These are phyloP conservation scores for Daldinia loculata DNA, from an alignment of 495 filamentous ascomycete species.

Conservation along the genomic window DNA sequence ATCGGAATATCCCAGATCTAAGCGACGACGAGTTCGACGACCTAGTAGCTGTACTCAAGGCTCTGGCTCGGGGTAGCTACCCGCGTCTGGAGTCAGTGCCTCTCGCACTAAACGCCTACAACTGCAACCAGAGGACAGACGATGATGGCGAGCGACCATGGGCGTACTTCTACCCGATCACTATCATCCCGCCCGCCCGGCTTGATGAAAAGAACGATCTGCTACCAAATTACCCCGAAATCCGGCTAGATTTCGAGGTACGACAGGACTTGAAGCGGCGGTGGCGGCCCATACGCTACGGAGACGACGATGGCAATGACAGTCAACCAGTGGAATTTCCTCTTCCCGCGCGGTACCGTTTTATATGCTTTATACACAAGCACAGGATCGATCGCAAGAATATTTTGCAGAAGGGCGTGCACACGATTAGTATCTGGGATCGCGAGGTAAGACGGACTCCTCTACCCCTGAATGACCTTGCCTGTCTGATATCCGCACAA, in stretches of 20 bases:
- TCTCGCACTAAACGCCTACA: conserved; percentile 34
- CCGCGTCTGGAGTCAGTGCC: conserved; percentile 32
- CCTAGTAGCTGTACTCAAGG: conserved; percentile 24
- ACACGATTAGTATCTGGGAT: conserved; percentile 40
- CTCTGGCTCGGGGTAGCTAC: conserved; percentile 18
- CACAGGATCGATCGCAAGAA: conserved; percentile 24
- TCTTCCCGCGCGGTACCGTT: conserved; percentile 22
- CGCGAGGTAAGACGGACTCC: conserved; percentile 24
- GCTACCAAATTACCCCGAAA: background rate
- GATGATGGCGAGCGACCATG: background rate
- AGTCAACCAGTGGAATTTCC: background rate
- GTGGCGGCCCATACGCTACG: conserved; percentile 8
- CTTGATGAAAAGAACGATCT: background rate
- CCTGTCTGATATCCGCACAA: background rate
- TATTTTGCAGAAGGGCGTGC: conserved; percentile 24
- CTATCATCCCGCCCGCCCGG: conserved; percentile 12
- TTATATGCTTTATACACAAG: conserved; percentile 39
- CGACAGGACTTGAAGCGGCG: conserved; percentile 4
- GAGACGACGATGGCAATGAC: background rate
- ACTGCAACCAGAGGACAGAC: conserved; percentile 9
- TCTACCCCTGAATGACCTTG: background rate
- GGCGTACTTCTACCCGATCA: conserved; percentile 34
- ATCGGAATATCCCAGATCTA: conserved; percentile 8
- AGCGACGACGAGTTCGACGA: conserved; percentile 18
- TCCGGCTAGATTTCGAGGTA: conserved; percentile 8